Percentiles rank a stretch among this genome's conserved stretches.
phyloP scores from a whole-genome alignment of 352 stramenopile genomes.

The Poterioochromonas sp. region DNA sequence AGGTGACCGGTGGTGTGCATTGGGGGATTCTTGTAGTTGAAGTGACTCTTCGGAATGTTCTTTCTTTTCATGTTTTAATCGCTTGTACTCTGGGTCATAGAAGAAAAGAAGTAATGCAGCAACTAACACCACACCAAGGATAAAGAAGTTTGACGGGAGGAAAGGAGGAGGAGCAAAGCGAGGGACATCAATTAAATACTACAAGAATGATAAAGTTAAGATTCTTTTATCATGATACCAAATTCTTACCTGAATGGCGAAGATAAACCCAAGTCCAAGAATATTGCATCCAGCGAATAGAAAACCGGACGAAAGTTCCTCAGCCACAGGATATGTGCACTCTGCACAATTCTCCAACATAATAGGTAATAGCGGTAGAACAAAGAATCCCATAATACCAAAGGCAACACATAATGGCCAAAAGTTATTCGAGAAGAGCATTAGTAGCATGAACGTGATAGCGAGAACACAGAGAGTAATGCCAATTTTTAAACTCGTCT shows the following conservation, averaged over 20 bases:
- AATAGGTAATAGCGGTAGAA: slow-evolving; percentile 12
- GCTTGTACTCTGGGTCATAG: not conserved
- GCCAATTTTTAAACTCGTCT: slow-evolving; percentile 33
- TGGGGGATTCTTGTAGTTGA: no score
- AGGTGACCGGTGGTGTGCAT: no score
- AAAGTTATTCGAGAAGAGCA: slow-evolving; percentile 23
- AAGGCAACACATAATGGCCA: not conserved
- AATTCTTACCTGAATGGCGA: slow-evolving; percentile 1
- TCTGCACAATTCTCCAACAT: slow-evolving; percentile 33
- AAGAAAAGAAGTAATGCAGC: not conserved
- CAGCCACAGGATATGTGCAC: slow-evolving; percentile 23
- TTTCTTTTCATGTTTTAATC: not conserved
- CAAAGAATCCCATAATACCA: slow-evolving; percentile 3
- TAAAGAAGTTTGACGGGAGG: not conserved
- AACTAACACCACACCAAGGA: not conserved
- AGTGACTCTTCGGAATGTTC: no score
- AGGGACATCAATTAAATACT: not conserved
- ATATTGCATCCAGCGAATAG: slow-evolving; percentile 21
- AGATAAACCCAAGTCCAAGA: not conserved
- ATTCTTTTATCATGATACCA: no score
- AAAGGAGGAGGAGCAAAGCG: not conserved
- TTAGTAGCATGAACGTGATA: slow-evolving; percentile 28
- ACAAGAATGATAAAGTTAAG: no score
- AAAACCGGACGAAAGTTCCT: slow-evolving; percentile 20
- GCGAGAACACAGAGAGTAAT: slow-evolving; percentile 30